Evolutionary conservation across 495 filamentous ascomycete species (phyloP), one percentile per base, ranked within the genome.

Genomic region (Pyrenopolyporus hunteri): DNA sequence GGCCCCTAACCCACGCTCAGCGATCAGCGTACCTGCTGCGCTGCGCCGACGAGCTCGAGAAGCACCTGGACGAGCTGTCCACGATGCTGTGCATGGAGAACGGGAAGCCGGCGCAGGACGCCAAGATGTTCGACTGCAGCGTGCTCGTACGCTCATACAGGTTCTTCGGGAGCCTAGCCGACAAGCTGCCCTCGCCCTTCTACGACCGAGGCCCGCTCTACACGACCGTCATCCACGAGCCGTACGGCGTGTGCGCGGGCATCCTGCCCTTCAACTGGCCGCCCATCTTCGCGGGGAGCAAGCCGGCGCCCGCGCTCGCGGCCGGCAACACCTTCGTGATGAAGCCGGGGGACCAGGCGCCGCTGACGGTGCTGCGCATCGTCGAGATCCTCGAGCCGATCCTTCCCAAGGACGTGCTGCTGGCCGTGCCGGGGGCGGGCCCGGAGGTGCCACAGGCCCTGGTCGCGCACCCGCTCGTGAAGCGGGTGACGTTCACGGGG

Each of bases 401-500:
- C 42, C 10, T 56, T 9, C 53, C 53, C 6, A 56, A 47, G 14
- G 53, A 56, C 14, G 53, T 56, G 23, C 11, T 56, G 3, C 32
- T 46, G n/a, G 31, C 33, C 20, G 42, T 56, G 6, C 53, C 53
- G 11, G 53, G 53, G 22, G 17, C 47, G 3, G 54, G 44, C 0
- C 82, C 84, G 5, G 66, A 80, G 7, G 74, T 89, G 46, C 84
- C 83, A 50, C 78, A 83, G 56, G 79, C 84, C 1, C 74, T 90
- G 17, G 86, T 85, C 56, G 74, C 80, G 43, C 85, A 86, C 47
- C 76, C 78, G 4, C 74, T 82, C 6, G 81, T 90, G 2, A 82
- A 83, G 64, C 89, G 89, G 65, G 81, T 89, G 31, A 86, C 84
- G 5, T 90, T 90, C 71, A 90, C 87, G 3, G 87, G 87, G 20